These are phyloP conservation scores for Eleusine indica DNA, from an alignment of 176 grass and related monocot genomes.

Conservation along the genomic window DNA sequence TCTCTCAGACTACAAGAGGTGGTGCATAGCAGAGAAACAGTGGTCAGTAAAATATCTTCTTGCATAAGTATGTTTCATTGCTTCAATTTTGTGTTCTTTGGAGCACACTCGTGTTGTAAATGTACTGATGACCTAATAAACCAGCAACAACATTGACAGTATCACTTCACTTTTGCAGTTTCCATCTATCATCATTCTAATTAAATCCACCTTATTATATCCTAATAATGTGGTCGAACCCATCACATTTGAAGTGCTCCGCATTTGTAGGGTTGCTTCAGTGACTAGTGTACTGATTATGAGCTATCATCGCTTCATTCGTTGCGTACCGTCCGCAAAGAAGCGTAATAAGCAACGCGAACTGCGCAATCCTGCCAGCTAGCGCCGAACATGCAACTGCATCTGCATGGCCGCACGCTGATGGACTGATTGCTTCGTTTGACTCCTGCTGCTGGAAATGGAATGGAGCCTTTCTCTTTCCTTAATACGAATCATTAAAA, in stretches of 20 bases:
- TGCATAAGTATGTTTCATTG: background rate
- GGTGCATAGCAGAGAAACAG: background rate
- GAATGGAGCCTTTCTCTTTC: background rate
- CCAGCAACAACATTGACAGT: background rate
- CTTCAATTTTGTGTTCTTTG: background rate
- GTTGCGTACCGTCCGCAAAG: slow-evolving; percentile 7
- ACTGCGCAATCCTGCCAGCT: slow-evolving; percentile 15
- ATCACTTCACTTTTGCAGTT: background rate
- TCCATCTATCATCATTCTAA: background rate
- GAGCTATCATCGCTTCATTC: background rate
- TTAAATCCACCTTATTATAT: background rate
- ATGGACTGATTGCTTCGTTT: background rate
- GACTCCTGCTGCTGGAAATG: background rate
- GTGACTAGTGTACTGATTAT: background rate
- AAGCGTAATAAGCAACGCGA: background rate
- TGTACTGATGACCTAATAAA: background rate
- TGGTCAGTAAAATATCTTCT: background rate
- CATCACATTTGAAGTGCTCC: too few relatives aligned
- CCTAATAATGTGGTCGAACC: too few relatives aligned
- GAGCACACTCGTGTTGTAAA: too few relatives aligned
- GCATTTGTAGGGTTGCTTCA: slow-evolving; percentile 29
- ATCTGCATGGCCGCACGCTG: background rate
- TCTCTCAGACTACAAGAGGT: background rate
- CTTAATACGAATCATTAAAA: background rate
- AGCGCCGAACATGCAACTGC: slow-evolving; percentile 5